Evolutionary conservation across 169 alveolate genomes (phyloP).

Genomic region (Ichthyophthirius multifiliis): DNA sequence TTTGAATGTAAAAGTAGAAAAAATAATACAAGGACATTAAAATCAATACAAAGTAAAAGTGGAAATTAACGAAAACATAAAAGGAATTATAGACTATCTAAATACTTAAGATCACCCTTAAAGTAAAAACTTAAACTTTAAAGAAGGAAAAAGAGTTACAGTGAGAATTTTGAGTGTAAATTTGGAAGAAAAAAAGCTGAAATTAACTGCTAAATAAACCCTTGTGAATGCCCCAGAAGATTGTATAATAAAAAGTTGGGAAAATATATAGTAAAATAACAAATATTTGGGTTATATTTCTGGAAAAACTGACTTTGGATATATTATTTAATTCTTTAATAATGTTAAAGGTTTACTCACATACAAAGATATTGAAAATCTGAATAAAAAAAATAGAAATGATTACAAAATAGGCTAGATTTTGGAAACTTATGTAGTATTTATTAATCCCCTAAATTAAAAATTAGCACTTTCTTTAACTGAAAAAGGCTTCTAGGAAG

Average conservation of each 20-base stretch:
- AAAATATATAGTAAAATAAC: slow-evolving; percentile 8
- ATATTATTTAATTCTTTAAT: slow-evolving; percentile 43
- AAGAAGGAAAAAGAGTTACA: slow-evolving; percentile 51
- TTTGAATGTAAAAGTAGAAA: background rate
- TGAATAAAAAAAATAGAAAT: background rate
- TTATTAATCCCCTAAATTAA: slow-evolving; percentile 13
- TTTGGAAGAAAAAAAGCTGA: slow-evolving; percentile 43
- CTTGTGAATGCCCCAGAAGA: slow-evolving; percentile 54
- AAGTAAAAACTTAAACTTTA: slow-evolving; percentile 35
- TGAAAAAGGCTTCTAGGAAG: background rate
- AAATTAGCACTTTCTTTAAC: background rate
- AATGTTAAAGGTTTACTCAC: slow-evolving; percentile 39
- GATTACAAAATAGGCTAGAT: slow-evolving; percentile 19
- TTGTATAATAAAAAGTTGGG: slow-evolving; percentile 39
- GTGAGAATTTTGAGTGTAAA: slow-evolving; percentile 62
- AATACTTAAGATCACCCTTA: slow-evolving; percentile 67
- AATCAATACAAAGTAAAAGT: slow-evolving; percentile 46
- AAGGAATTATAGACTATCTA: slow-evolving; percentile 43
- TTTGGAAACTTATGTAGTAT: slow-evolving; percentile 37
- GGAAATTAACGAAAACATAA: slow-evolving; percentile 53
- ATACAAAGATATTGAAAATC: slow-evolving; percentile 31
- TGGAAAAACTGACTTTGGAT: slow-evolving; percentile 42
- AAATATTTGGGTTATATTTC: slow-evolving; percentile 34
- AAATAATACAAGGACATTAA: slow-evolving; percentile 30
- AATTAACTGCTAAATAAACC: slow-evolving; percentile 63